Evolutionary conservation across 768 basidiomycete species (phyloP), one percentile per base, ranked within the genome.

Genomic region (Boletellus emodensis): DNA sequence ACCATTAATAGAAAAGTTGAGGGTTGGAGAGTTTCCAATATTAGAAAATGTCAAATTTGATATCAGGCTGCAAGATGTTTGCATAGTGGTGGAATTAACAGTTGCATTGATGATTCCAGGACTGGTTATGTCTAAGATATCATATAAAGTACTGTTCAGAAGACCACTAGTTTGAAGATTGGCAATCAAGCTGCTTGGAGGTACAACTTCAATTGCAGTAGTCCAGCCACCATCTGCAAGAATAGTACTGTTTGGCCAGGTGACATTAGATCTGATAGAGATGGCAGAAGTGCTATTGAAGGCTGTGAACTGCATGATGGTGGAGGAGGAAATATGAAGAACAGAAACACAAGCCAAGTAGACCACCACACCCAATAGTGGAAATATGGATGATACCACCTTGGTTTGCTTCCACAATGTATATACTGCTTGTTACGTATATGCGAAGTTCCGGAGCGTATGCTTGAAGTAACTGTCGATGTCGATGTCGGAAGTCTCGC

Each of bases 321-420:
- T 41, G 0, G 64, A 46, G 2, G 63, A 59, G 2, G 57, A 24
- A 39, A 57, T 55, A 5, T 65, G 64, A 10, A 65, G 51, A 12
- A 35, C 14, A 20, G 53, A 61, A 13, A 65, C 18, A 36, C 48
- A 53, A 17, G 40, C 38, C 13, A 66, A 48, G 40, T 65, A 65
- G 6, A 41, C 15, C 6, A 30, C 38, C 24, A 61, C 55, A 18
- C 59, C 54, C 11, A 62, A 18, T 15, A 53, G 37, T 8, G 45
- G 26, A 46, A 39, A 42, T 14, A 42, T 6, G 3, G 61, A 65
- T 11, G 63, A 53, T 3, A 40, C 3, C 10, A 51, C 17, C 14
- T 37, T 26, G 10, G 34, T 53, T 39, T 64, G 63, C 13, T 40
- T 34, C 61, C 58, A 62, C 7, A 61, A 40, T 4, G 30, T 10